These are phyloP conservation scores for Diplodia seriata DNA, from an alignment of 2,329 filamentous ascomycete genomes.

Conservation along the genomic window DNA sequence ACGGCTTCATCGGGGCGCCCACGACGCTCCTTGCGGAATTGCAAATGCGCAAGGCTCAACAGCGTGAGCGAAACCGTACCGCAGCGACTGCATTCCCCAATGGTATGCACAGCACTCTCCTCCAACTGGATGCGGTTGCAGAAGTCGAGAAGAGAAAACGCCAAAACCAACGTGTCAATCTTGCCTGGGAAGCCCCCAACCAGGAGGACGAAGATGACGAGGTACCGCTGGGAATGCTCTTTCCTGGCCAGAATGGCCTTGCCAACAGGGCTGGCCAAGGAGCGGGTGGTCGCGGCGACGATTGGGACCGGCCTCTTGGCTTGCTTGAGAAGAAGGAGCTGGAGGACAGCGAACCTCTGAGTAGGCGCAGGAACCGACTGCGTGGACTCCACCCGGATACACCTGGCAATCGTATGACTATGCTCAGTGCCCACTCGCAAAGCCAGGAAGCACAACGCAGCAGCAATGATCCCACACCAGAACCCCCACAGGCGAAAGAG, in stretches of 20 bases:
- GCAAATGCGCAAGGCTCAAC: slow-evolving; percentile 86
- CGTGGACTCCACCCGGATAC: slow-evolving; percentile 63
- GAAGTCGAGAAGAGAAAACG: slow-evolving; percentile 81
- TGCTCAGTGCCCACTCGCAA: slow-evolving; percentile 12
- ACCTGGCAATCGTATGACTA: slow-evolving; percentile 36
- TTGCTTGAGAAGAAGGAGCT: slow-evolving; percentile 81
- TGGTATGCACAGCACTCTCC: slow-evolving; percentile 87
- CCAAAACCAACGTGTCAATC: slow-evolving; percentile 75
- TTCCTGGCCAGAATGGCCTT: slow-evolving; percentile 63
- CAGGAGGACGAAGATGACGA: slow-evolving; percentile 68
- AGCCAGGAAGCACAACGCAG: background rate
- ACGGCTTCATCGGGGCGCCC: slow-evolving; percentile 71
- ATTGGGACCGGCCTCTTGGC: slow-evolving; percentile 70
- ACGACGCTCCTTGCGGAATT: slow-evolving; percentile 93
- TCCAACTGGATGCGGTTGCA: slow-evolving; percentile 89
- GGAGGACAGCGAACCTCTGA: slow-evolving; percentile 92
- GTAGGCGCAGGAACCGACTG: slow-evolving; percentile 75
- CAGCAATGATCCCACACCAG: slow-evolving; percentile 10
- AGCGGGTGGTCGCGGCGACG: slow-evolving; percentile 51
- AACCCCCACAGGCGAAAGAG: slow-evolving; percentile 39
- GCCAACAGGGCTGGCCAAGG: slow-evolving; percentile 50
- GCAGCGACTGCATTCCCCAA: slow-evolving; percentile 69
- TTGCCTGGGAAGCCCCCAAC: slow-evolving; percentile 84
- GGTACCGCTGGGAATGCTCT: slow-evolving; percentile 84
- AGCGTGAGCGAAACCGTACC: slow-evolving; percentile 78